Percentiles rank a stretch among this genome's conserved stretches.
phyloP scores from a whole-genome alignment of 331 rosid species.

The Quercus phellos region DNA sequence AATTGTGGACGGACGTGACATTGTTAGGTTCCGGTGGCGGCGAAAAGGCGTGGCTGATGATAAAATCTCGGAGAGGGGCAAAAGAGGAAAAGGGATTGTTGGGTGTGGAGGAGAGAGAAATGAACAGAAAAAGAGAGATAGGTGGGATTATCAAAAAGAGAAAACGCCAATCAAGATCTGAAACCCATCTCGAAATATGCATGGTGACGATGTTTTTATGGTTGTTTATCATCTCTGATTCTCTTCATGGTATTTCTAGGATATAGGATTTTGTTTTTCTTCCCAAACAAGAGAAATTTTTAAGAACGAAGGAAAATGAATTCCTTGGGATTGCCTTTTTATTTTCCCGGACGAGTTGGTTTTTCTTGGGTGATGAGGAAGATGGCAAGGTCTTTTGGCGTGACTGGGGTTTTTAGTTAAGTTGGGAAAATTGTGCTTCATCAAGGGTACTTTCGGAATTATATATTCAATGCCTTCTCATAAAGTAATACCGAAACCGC shows the following conservation, averaged over 20 bases:
- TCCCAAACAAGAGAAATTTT: neutral
- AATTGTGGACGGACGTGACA: neutral
- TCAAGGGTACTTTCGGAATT: neutral
- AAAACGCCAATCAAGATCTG: slow-evolving; percentile 46
- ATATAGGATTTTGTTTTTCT: neutral
- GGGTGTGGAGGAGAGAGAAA: slow-evolving; percentile 31
- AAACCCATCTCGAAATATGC: slow-evolving; percentile 28
- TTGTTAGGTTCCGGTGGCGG: neutral
- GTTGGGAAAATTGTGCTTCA: neutral
- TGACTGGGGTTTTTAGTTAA: neutral
- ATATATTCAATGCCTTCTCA: neutral
- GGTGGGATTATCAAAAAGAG: slow-evolving; percentile 41
- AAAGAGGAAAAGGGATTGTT: slow-evolving; percentile 27
- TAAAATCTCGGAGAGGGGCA: slow-evolving; percentile 34
- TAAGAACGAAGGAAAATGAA: neutral
- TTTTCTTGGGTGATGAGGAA: neutral
- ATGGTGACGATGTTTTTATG: slow-evolving; percentile 13
- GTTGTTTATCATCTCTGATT: slow-evolving; percentile 8
- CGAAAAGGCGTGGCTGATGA: slow-evolving; percentile 19
- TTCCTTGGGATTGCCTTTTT: neutral
- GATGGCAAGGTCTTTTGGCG: neutral
- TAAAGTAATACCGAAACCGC: neutral
- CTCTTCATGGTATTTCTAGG: neutral
- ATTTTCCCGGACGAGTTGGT: neutral
- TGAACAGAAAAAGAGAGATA: slow-evolving; percentile 40